These are phyloP conservation scores for Claviceps sp. DNA, from an alignment of 2,329 filamentous ascomycete species.

Conservation along the genomic window DNA sequence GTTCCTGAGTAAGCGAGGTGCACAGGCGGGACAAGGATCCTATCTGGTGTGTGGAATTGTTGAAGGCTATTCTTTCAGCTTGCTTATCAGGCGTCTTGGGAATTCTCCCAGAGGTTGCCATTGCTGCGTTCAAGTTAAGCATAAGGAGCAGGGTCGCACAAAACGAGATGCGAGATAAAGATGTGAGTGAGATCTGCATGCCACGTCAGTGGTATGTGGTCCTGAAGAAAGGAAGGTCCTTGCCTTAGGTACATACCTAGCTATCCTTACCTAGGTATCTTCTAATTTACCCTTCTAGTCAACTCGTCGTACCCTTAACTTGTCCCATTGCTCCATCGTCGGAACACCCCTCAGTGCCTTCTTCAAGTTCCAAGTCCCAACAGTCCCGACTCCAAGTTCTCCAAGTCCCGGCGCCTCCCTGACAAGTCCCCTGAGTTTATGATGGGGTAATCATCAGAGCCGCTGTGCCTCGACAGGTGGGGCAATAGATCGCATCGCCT, in stretches of 20 bases:
- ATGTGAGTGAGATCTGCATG: background rate
- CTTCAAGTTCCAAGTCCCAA: background rate
- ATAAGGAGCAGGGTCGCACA: background rate
- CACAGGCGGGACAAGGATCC: too few relatives aligned
- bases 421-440: background rate
- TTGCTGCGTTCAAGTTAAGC: slow-evolving; percentile 1
- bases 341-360: background rate
- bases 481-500: background rate
- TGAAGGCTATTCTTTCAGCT: background rate
- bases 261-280: too few relatives aligned
- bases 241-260: background rate
- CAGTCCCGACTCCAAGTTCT: background rate
- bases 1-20: background rate
- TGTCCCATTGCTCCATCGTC: background rate
- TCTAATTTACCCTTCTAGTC: background rate
- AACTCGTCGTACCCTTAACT: background rate
- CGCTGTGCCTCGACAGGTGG: background rate
- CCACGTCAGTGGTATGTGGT: background rate
- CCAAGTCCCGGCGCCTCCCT: background rate
- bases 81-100: background rate
- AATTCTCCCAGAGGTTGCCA: background rate
- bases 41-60: background rate
- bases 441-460: background rate
- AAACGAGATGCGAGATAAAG: background rate
- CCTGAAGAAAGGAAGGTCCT: background rate